A percentile compares a stretch with the other conserved stretches of the same genome.
Evolutionary conservation across 148 eudicot genomes (phyloP).

Genomic region (Fagopyrum homotropicum): DNA sequence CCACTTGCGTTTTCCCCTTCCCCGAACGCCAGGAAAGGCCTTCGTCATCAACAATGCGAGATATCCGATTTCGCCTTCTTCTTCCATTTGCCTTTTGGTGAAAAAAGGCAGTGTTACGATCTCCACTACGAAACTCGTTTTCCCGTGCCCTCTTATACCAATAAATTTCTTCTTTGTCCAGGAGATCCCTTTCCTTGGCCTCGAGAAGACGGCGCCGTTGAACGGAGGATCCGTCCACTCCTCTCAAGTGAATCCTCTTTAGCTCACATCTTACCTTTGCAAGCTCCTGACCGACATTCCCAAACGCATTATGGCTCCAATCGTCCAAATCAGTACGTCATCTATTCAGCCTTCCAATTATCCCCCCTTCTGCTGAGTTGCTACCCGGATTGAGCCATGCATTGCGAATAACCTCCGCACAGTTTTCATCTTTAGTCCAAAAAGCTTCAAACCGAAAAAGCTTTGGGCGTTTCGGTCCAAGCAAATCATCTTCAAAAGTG

Average conservation of each 20-base stretch:
- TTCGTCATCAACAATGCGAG: not conserved
- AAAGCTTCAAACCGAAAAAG: too few relatives aligned
- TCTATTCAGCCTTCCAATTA: too few relatives aligned
- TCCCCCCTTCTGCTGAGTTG: too few relatives aligned
- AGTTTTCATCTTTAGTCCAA: not conserved
- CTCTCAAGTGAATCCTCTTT: not conserved
- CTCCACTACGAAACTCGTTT: not conserved
- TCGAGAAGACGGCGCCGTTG: not conserved
- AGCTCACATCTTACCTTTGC: not conserved
- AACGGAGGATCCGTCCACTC: not conserved
- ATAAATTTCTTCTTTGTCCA: not conserved
- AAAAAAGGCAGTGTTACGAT: too few relatives aligned
- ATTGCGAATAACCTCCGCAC: not conserved
- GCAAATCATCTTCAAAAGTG: too few relatives aligned
- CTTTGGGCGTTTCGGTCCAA: too few relatives aligned
- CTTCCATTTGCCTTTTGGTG: not conserved
- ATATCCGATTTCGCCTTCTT: not conserved
- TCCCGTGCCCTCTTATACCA: not conserved
- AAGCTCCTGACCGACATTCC: not conserved
- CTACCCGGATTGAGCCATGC: not conserved
- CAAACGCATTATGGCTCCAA: not conserved
- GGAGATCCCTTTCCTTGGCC: not conserved
- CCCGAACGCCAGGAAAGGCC: not conserved
- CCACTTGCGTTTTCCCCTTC: not conserved
- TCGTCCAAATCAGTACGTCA: not conserved